A percentile compares a stretch with the other conserved stretches of the same genome.
phyloP scores from a whole-genome alignment of 208 protist genomes.

The Trichomonas vaginalis region DNA sequence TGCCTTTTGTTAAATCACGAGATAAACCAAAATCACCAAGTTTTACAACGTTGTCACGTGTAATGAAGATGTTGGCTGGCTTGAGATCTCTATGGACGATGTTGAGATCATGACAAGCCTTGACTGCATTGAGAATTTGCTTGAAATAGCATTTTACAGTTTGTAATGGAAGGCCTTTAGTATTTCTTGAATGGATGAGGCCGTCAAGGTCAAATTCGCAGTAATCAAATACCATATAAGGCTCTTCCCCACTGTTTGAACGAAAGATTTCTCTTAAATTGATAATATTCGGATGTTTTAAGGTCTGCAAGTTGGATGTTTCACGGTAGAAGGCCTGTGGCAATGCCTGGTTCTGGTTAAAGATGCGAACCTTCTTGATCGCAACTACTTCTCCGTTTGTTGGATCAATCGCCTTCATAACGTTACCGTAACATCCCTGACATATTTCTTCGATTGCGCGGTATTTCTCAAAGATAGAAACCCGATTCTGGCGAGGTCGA shows the following conservation, averaged over 20 bases:
- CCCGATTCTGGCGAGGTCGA: not conserved
- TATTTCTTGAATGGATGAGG: not conserved
- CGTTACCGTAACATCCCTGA: not conserved
- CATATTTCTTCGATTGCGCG: not conserved
- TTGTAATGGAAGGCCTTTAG: not conserved
- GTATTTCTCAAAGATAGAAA: not conserved
- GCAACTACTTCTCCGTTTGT: not conserved
- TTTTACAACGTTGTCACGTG: slow-evolving; percentile 39
- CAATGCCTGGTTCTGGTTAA: not conserved
- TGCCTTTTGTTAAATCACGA: slow-evolving; percentile 25
- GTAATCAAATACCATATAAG: not conserved
- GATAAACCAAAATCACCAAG: slow-evolving; percentile 47
- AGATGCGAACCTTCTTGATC: not conserved
- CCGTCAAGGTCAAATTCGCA: not conserved
- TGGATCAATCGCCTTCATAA: not conserved
- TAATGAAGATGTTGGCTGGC: slow-evolving; percentile 48
- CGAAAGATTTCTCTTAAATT: not conserved
- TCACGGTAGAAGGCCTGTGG: not conserved
- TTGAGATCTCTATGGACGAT: slow-evolving; percentile 48
- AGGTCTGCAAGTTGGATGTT: not conserved
- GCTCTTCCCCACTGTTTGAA: no score
- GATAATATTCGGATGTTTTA: not conserved
- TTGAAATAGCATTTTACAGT: slow-evolving; percentile 24
- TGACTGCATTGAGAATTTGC: slow-evolving; percentile 40
- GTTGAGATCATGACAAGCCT: slow-evolving; percentile 35